These are phyloP conservation scores for Gossypium schwendimanii DNA, from an alignment of 441 rosid species.

Conservation along the genomic window DNA sequence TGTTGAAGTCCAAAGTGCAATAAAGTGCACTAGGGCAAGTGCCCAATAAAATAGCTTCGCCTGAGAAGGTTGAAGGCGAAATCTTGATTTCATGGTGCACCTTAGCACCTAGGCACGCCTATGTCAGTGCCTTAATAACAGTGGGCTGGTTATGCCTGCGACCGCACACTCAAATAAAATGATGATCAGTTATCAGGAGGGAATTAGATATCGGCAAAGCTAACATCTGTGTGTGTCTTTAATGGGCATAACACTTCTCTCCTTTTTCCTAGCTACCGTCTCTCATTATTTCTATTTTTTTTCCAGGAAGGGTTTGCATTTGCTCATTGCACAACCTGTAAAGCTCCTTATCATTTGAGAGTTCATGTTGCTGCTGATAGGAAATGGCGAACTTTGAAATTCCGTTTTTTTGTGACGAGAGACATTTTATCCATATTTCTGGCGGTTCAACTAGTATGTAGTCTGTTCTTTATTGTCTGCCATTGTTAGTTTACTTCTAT, in stretches of 20 bases:
- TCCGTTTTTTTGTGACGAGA: constrained; percentile 96
- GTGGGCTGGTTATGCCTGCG: neutral
- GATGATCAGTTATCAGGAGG: neutral
- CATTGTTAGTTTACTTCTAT: neutral
- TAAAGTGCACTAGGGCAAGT: too few relatives aligned
- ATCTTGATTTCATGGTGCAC: too few relatives aligned
- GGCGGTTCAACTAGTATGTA: constrained; percentile 83
- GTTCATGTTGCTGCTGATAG: constrained; percentile 95
- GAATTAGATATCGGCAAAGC: neutral
- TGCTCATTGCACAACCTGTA: constrained; percentile 99
- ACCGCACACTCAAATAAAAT: neutral
- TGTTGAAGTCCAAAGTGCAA: too few relatives aligned
- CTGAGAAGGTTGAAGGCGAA: too few relatives aligned
- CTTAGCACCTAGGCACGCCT: too few relatives aligned
- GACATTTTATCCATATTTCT: constrained; percentile 87
- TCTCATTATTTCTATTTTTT: neutral
- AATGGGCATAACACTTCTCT: neutral
- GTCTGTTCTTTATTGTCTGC: constrained; percentile 8
- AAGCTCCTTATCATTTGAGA: constrained; percentile 92
- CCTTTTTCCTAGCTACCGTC: neutral
- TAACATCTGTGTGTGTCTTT: neutral
- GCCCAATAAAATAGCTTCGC: too few relatives aligned
- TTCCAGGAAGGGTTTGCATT: constrained; percentile 97
- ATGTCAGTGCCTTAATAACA: too few relatives aligned
- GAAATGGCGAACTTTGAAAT: constrained; percentile 92